A percentile compares a stretch with the other conserved stretches of the same genome.
Evolutionary conservation across 495 filamentous ascomycete species (phyloP).

Genomic region (Xylaria bambusicola): DNA sequence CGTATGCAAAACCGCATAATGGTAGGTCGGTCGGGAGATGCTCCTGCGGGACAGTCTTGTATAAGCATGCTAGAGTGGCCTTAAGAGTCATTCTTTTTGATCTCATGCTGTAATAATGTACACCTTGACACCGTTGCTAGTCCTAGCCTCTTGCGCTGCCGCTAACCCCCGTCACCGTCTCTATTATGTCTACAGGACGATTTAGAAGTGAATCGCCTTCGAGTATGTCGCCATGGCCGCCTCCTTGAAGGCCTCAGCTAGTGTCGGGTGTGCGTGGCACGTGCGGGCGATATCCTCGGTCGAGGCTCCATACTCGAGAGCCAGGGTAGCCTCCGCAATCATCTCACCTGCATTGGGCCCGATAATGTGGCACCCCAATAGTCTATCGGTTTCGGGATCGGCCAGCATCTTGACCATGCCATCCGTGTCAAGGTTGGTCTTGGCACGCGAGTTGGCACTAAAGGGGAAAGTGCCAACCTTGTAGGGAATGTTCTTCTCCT

Average conservation of each 20-base stretch:
- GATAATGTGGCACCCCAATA: conserved; percentile 94
- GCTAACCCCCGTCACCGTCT: conserved; percentile 16
- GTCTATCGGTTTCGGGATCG: conserved; percentile 94
- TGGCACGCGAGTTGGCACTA: conserved; percentile 93
- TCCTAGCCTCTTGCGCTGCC: conserved; percentile 18
- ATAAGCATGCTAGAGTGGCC: not conserved
- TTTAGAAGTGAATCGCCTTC: conserved; percentile 96
- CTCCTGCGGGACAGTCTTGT: not conserved
- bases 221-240: conserved; percentile 97
- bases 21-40: not conserved
- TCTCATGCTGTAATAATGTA: conserved; percentile 35
- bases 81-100: conserved; percentile 11
- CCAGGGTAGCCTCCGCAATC: conserved; percentile 96
- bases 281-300: conserved; percentile 94
- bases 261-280: conserved; percentile 94
- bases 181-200: conserved; percentile 33
- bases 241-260: conserved; percentile 98
- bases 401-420: conserved; percentile 96
- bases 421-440: conserved; percentile 97
- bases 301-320: conserved; percentile 93
- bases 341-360: conserved; percentile 96
- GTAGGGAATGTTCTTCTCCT: conserved; percentile 87
- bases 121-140: conserved; percentile 39
- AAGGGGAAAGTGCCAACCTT: conserved; percentile 93
- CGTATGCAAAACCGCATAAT: too few relatives aligned